Conservation (phyloP, 345 rosid species). For the Lenwebbia sp. region DNA sequence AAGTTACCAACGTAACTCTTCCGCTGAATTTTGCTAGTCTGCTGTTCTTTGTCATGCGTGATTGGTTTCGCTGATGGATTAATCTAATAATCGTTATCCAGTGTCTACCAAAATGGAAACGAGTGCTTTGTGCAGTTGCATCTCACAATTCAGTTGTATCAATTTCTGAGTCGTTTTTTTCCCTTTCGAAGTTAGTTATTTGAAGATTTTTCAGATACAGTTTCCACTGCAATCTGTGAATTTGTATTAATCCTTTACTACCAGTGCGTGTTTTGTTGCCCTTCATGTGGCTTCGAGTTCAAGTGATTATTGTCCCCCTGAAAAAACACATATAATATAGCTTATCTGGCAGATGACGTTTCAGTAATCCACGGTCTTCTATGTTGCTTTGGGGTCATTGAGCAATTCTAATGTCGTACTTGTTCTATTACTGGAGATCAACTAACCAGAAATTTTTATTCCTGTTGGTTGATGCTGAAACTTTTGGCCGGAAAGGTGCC, state of each 20-base stretch:
- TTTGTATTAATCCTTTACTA: background rate
- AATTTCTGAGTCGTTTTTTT: background rate
- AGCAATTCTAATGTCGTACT: background rate
- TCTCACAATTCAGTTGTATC: background rate
- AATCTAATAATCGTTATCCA: background rate
- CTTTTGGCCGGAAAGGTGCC: background rate
- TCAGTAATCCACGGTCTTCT: background rate
- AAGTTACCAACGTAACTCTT: background rate
- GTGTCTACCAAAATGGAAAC: background rate
- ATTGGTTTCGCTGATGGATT: background rate
- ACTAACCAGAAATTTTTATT: background rate
- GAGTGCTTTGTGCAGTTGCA: background rate
- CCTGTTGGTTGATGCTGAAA: background rate
- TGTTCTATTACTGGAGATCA: background rate
- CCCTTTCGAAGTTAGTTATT: background rate
- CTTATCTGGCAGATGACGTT: background rate
- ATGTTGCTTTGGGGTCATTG: background rate
- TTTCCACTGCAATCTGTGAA: background rate
- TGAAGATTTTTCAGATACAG: background rate
- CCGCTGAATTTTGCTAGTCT: background rate
- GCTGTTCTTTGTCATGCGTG: background rate
- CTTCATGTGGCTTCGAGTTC: rapidly evolving
- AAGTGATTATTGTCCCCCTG: background rate
- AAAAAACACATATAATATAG: background rate
- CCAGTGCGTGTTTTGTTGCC: background rate